These are phyloP conservation scores for Neurospora intermedia DNA, from an alignment of 495 filamentous ascomycete genomes.

Conservation along the genomic window DNA sequence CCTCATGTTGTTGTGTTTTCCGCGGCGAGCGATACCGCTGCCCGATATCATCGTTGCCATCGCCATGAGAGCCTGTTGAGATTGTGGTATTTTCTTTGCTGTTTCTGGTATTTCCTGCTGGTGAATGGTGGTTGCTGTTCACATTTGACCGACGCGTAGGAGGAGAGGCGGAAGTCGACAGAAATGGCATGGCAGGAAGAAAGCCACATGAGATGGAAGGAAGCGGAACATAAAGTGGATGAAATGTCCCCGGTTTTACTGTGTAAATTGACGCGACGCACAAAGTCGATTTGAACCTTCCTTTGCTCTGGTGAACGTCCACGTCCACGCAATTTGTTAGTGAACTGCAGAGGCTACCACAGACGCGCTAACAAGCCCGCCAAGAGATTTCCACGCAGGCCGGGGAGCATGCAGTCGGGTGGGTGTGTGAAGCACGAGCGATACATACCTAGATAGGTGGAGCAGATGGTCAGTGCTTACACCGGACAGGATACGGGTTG, in stretches of 20 bases:
- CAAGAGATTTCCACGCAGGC: not conserved
- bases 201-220: not conserved
- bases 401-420: not conserved
- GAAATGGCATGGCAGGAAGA: not conserved
- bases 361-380: not conserved
- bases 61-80: not conserved
- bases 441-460: too few species aligned
- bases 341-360: not conserved
- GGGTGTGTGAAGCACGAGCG: not conserved
- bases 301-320: not conserved
- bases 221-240: not conserved
- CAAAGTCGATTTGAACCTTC: not conserved
- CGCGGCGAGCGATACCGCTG: not conserved
- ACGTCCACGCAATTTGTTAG: not conserved
- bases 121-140: not conserved
- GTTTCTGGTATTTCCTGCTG: not conserved
- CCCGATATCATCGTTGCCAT: not conserved
- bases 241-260: not conserved
- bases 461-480: not conserved
- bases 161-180: not conserved
- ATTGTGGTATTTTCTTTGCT: not conserved
- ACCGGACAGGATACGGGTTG: not conserved
- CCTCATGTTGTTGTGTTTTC: not conserved
- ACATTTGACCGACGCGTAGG: not conserved
- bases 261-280: not conserved